Base-by-base conservation (phyloP, 352 stramenopile genomes). In the Pythium biforme region DNA sequence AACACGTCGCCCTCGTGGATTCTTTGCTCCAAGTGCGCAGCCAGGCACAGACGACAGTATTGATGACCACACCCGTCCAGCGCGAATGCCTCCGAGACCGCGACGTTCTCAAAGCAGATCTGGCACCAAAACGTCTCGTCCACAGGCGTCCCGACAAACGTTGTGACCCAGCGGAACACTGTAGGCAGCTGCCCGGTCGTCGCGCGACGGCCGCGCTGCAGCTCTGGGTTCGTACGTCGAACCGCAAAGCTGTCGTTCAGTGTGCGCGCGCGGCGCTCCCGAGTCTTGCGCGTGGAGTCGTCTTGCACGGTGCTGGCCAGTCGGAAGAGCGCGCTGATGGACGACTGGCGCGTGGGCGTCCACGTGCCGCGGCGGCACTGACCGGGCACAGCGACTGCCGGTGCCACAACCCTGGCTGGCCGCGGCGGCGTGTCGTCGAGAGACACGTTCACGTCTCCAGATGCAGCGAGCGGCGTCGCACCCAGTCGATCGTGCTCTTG, bases 101-200 rank as follows among this genome's bases (percentile, higher is more conserved):
- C 60, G 4, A 73, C 59, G 52, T 85, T 80, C 52, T 91, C 82
- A 33, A 79, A 87, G 71, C 82, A 91, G 50, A 91, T 91, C 48
- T 88, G 79, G 45, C 82, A 91, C 57, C 84, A 65, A 33, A 86
- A 86, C 7, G 81, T 89, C 60, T 91, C 76, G 37, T 86, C 77
- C 62, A 89, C 85, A 2, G 73, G 77, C 15, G 81, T 59, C 1
- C 80, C 79, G 23, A 67, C 47, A 6, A 60, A 37, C 29, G 60
- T 34, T 26, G 53, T 49, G 19, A 62, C 27, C 23, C 51, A 51
- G 40, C 52, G 31, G 2, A 62, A 31, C 9, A 67, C 22, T 6
- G 52, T 27, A 7, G 60, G 45, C 14, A 68, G 22, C 54, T 61
- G 41, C 14, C 54, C 29, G 29, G 54, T 61, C 10, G 54, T 61